Conservation (phyloP, 306 rosid species). For the Urtica urens region DNA sequence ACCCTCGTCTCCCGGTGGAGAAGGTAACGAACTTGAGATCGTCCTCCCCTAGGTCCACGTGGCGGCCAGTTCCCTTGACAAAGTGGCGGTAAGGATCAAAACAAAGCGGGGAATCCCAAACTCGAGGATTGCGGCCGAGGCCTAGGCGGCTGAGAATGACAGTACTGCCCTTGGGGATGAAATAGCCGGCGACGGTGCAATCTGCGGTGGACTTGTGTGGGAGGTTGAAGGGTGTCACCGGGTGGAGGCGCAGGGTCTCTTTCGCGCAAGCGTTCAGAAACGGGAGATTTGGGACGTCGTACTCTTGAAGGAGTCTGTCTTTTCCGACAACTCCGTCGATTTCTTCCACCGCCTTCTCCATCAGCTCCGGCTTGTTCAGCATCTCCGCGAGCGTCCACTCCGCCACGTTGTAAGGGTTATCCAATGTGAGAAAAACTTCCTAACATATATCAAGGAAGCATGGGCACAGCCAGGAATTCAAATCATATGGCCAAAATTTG, state of each 20-base stretch:
- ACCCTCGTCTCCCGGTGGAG: conserved; percentile 30
- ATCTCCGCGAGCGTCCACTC: conserved; percentile 40
- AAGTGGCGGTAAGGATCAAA: conserved; percentile 33
- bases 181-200: conserved; percentile 14
- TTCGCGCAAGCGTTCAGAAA: conserved; percentile 31
- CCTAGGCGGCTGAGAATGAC: conserved; percentile 33
- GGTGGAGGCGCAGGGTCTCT: conserved; percentile 42
- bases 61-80: background rate
- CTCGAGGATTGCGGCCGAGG: conserved; percentile 5
- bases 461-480: too few species aligned
- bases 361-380: conserved; percentile 26
- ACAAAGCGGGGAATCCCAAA: background rate
- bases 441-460: too few species aligned
- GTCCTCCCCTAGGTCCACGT: conserved; percentile 12
- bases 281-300: conserved; percentile 28
- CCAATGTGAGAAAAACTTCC: too few species aligned
- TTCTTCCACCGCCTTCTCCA: conserved; percentile 21
- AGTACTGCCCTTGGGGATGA: conserved; percentile 39
- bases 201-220: conserved; percentile 31
- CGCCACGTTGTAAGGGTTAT: conserved; percentile 26
- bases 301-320: conserved; percentile 27
- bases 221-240: conserved; percentile 19
- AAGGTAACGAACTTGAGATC: conserved; percentile 23
- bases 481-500: too few species aligned
- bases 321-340: conserved; percentile 25